phyloP scores from a whole-genome alignment of 352 stramenopile species.

The Pythium plurisporium region DNA sequence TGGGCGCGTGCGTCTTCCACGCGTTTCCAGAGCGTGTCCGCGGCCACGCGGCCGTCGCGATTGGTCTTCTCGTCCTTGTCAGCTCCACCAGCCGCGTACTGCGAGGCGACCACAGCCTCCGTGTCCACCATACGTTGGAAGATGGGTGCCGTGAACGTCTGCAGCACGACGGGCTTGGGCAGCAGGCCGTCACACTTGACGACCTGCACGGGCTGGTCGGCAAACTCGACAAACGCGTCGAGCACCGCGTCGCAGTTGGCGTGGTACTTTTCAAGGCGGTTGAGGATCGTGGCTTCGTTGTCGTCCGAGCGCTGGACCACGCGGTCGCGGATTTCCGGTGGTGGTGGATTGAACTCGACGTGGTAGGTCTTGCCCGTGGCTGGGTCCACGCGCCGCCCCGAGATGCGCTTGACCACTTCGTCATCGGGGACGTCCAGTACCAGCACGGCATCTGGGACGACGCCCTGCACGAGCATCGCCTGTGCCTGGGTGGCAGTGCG shows the following conservation, averaged over 20 bases:
- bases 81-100: not conserved
- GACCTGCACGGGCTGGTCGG: conserved; percentile 31
- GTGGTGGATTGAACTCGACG: conserved; percentile 93
- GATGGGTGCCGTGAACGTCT: conserved; percentile 44
- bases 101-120: conserved; percentile 23
- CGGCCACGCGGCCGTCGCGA: too few species aligned
- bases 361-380: conserved; percentile 94
- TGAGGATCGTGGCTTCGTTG: conserved; percentile 90
- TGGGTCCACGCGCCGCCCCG: conserved; percentile 93
- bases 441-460: conserved; percentile 87
- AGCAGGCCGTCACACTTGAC: conserved; percentile 60
- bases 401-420: conserved; percentile 94
- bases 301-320: conserved; percentile 89
- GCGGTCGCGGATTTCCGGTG: conserved; percentile 47
- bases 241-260: conserved; percentile 52
- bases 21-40: conserved; percentile 11
- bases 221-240: conserved; percentile 29
- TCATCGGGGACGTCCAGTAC: conserved; percentile 94
- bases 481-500: conserved; percentile 88
- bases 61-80: not conserved
- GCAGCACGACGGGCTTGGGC: conserved; percentile 29
- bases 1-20: conserved; percentile 18
- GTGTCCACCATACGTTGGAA: conserved; percentile 42
- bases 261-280: conserved; percentile 83
- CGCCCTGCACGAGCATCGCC: conserved; percentile 68